Evolutionary conservation across 2,329 filamentous ascomycete species (phyloP).

Genomic region (Xylariaceae sp.): DNA sequence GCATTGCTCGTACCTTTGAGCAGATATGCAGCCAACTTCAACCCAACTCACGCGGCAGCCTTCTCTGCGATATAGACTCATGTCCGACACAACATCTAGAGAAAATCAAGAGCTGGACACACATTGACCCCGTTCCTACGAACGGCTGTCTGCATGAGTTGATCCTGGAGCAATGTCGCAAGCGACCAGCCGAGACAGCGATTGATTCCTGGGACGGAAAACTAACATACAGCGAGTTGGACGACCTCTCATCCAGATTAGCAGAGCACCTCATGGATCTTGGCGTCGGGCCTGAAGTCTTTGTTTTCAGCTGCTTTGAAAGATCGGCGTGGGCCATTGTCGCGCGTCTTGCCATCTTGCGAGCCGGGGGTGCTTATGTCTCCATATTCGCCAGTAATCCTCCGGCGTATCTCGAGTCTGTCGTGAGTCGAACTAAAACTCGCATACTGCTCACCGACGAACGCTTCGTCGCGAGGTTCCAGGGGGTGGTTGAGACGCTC

Average conservation of each 20-base stretch:
- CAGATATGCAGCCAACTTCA: conserved; percentile 14
- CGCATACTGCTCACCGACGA: conserved; percentile 14
- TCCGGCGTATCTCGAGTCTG: conserved; percentile 19
- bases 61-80: conserved; percentile 11
- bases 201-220: conserved; percentile 13
- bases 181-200: conserved; percentile 8
- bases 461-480: conserved; percentile 6
- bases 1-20: conserved; percentile 15
- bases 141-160: conserved; percentile 13
- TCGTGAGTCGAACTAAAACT: conserved; percentile 14
- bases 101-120: conserved; percentile 13
- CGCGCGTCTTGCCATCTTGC: conserved; percentile 32
- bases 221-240: conserved; percentile 15
- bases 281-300: conserved; percentile 30
- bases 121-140: conserved; percentile 9
- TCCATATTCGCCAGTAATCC: conserved; percentile 37
- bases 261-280: conserved; percentile 27
- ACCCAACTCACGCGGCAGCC: conserved; percentile 1
- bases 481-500: conserved; percentile 12
- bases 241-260: conserved; percentile 18
- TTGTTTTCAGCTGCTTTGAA: conserved; percentile 33
- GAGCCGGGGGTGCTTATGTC: conserved; percentile 34
- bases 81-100: conserved; percentile 4
- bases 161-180: conserved; percentile 12
- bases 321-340: conserved; percentile 35